These are phyloP conservation scores for Usnea hakonensis DNA, from an alignment of 495 filamentous ascomycete species.

Conservation along the genomic window DNA sequence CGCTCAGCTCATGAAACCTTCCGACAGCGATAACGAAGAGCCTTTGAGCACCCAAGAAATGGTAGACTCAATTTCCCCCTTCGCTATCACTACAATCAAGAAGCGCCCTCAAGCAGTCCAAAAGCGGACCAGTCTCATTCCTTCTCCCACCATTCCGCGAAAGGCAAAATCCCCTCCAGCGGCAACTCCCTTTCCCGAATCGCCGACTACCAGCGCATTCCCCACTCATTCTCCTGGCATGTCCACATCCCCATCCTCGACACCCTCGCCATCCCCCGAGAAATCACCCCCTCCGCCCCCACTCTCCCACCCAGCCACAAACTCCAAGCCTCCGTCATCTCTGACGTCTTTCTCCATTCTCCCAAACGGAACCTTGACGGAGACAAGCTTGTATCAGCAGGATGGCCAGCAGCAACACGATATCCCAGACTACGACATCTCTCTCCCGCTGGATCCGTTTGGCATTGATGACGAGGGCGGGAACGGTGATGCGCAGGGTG, in stretches of 20 bases:
- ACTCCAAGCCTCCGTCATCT: constrained; percentile 13
- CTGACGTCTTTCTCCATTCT: constrained; percentile 23
- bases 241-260: constrained; percentile 14
- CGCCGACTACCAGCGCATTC: background rate
- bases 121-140: constrained; percentile 12
- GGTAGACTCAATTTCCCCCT: constrained; percentile 44
- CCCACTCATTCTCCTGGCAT: constrained; percentile 7
- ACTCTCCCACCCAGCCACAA: constrained; percentile 4
- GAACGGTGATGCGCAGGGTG: background rate
- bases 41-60: constrained; percentile 44
- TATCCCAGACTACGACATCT: background rate
- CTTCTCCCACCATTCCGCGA: constrained; percentile 7
- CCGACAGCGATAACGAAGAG: constrained; percentile 17
- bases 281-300: constrained; percentile 9
- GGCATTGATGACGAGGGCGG: background rate
- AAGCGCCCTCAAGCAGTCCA: constrained; percentile 23
- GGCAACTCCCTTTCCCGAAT: background rate
- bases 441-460: constrained; percentile 12
- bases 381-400: constrained; percentile 10
- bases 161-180: background rate
- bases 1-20: constrained; percentile 1
- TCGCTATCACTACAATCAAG: constrained; percentile 39
- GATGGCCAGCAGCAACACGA: constrained; percentile 21
- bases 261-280: background rate
- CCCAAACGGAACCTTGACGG: constrained; percentile 22